phyloP scores from a whole-genome alignment of 2,329 filamentous ascomycete species.

The Colletotrichum salicis region DNA sequence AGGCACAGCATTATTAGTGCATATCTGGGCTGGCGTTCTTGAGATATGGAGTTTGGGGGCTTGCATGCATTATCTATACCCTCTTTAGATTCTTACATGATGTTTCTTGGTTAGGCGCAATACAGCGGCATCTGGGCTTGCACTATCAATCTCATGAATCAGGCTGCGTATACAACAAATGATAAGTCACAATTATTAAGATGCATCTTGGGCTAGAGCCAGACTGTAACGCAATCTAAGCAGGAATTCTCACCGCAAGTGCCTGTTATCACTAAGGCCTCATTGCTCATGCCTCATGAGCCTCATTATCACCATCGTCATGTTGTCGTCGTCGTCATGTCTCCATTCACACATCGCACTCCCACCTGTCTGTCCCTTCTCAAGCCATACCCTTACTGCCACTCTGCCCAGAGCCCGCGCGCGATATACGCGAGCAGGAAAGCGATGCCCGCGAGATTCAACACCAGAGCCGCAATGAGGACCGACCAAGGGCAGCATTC shows the following conservation, averaged over 20 bases:
- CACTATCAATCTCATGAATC: not conserved
- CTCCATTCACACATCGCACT: too few relatives aligned
- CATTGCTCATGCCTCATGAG: too few relatives aligned
- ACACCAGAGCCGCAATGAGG: not conserved
- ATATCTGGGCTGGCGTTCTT: not conserved
- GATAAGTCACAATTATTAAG: not conserved
- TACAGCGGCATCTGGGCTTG: not conserved
- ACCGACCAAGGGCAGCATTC: too few relatives aligned
- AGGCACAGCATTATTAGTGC: constrained; percentile 22
- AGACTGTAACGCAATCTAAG: not conserved
- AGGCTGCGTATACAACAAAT: not conserved
- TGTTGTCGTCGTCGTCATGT: too few relatives aligned
- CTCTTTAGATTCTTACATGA: not conserved
- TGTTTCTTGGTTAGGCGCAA: not conserved
- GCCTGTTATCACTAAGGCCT: too few relatives aligned
- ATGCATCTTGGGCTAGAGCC: not conserved
- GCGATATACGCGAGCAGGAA: too few relatives aligned
- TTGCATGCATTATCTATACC: constrained; percentile 12
- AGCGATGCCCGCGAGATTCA: too few relatives aligned
- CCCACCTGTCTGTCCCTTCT: too few relatives aligned
- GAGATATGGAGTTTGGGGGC: not conserved
- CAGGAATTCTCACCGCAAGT: not conserved
- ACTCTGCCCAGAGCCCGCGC: too few relatives aligned
- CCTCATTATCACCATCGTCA: too few relatives aligned
- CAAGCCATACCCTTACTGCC: too few relatives aligned